A percentile compares a stretch with the other conserved stretches of the same genome.
Conservation (phyloP, 805 yeast species). For the Yarrowia sp. region DNA sequence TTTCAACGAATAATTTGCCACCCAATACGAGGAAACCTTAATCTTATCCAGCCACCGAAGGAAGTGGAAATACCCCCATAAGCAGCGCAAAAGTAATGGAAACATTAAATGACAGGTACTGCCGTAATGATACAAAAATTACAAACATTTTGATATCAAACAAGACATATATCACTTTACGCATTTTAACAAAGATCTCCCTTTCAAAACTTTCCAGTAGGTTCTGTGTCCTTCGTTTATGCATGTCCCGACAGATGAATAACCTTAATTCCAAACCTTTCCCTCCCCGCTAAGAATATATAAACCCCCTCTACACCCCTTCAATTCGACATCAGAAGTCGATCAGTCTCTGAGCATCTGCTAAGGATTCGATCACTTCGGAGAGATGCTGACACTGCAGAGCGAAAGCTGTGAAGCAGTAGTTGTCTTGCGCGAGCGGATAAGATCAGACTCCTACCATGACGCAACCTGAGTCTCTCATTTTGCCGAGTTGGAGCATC, state of each 20-base stretch:
- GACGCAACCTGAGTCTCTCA: too few relatives aligned
- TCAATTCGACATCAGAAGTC: not conserved
- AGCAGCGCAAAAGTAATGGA: too few relatives aligned
- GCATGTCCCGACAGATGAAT: not conserved
- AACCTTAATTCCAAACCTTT: not conserved
- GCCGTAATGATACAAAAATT: not conserved
- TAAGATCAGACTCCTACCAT: too few relatives aligned
- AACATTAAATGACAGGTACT: too few relatives aligned
- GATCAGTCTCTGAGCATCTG: slow-evolving; percentile 8
- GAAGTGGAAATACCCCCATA: too few relatives aligned
- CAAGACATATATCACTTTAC: not conserved
- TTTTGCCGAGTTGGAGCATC: too few relatives aligned
- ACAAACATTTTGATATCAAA: not conserved
- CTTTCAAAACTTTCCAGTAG: not conserved
- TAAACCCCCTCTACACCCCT: not conserved
- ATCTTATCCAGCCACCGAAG: not conserved
- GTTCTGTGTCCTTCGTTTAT: not conserved
- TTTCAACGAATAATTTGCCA: not conserved
- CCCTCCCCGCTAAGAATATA: not conserved
- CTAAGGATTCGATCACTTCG: slow-evolving; percentile 14
- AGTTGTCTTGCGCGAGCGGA: too few relatives aligned
- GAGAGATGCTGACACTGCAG: too few relatives aligned
- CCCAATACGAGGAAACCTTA: not conserved
- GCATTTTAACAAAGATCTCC: too few relatives aligned
- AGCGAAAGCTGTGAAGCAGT: too few relatives aligned